Percentiles rank a stretch among this genome's conserved stretches.
Evolutionary conservation across 2,329 filamentous ascomycete species (phyloP).

Genomic region (Tolypocladium ovalisporum): DNA sequence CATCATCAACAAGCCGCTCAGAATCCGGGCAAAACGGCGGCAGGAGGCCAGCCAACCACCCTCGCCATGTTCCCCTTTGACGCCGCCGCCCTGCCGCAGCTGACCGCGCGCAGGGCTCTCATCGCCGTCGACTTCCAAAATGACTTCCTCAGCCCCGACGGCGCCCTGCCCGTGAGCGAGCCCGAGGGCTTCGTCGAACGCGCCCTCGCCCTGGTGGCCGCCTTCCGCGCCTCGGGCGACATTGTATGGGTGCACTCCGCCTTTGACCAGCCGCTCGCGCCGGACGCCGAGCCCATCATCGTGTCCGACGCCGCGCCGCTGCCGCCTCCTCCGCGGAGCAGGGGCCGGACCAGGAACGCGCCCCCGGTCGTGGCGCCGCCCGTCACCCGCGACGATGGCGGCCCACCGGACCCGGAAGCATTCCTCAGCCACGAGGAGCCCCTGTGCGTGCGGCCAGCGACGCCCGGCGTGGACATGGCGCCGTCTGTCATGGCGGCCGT

Average conservation of each 20-base stretch:
- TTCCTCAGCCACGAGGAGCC: slow-evolving; percentile 33
- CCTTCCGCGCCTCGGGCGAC: slow-evolving; percentile 60
- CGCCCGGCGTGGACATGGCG: slow-evolving; percentile 34
- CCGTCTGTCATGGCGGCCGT: slow-evolving; percentile 28
- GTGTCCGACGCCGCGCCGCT: slow-evolving; percentile 22
- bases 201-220: slow-evolving; percentile 53
- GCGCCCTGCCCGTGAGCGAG: slow-evolving; percentile 54
- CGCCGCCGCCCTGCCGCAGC: slow-evolving; percentile 39
- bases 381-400: background rate
- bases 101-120: slow-evolving; percentile 57
- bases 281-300: slow-evolving; percentile 42
- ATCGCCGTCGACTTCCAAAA: slow-evolving; percentile 82
- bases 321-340: background rate
- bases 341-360: background rate
- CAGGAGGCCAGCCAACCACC: background rate
- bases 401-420: slow-evolving; percentile 25
- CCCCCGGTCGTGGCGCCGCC: background rate
- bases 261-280: slow-evolving; percentile 52
- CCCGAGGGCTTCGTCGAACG: slow-evolving; percentile 56
- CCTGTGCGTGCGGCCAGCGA: slow-evolving; percentile 31
- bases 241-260: slow-evolving; percentile 80
- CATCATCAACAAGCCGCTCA: background rate
- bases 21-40: background rate
- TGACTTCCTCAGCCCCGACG: slow-evolving; percentile 65
- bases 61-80: slow-evolving; percentile 45